Base-by-base conservation (phyloP, 768 basidiomycete genomes). In the Tricholoma saponaceum region DNA sequence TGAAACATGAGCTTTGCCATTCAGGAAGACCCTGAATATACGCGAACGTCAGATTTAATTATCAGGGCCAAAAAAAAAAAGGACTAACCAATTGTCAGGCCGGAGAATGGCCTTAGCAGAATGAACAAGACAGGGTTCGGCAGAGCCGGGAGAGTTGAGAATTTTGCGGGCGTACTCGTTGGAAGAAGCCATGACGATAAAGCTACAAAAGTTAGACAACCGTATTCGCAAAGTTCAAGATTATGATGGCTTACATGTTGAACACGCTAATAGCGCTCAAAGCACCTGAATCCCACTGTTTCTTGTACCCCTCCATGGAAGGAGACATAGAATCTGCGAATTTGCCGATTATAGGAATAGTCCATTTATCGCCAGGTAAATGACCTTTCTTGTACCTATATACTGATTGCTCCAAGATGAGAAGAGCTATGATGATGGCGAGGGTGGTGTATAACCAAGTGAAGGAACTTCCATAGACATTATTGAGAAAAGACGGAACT, bases 151-250 rank as follows among this genome's bases (percentile, higher is more conserved):
- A 4, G 94, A 94, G 78, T 98, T 98, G 69, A 99, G 78, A 64
- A 98, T 95, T 74, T 96, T 98, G 67, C 96, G 89, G 10, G 95
- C 78, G 72, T 85, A 93, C 63, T 96, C 89, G 66, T 94, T 98
- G 3, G 91, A 87, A 7, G 96, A 92, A 22, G 95, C 94, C 85
- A 98, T 95, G 67, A 99, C 97, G 68, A 99, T 98, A 73, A 98
- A 98, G 65, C 97, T 99, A 54, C 4, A 68, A 43, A 23, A 28
- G 32, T 23, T n/a, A 22, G 20, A 13, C 51, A 37, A 47, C 62
- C 55, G 66, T 46, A 51, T 22, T 33, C 8, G 6, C 10, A 13
- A 13, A 16, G 20, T 3, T 16, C 18, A 33, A 33, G 39, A 32
- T 41, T 54, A 52, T 39, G 14, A 39, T 33, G 32, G 74, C 88